These are phyloP conservation scores for Sphaerulina vaccinii DNA, from an alignment of 2,329 filamentous ascomycete species.

Conservation along the genomic window DNA sequence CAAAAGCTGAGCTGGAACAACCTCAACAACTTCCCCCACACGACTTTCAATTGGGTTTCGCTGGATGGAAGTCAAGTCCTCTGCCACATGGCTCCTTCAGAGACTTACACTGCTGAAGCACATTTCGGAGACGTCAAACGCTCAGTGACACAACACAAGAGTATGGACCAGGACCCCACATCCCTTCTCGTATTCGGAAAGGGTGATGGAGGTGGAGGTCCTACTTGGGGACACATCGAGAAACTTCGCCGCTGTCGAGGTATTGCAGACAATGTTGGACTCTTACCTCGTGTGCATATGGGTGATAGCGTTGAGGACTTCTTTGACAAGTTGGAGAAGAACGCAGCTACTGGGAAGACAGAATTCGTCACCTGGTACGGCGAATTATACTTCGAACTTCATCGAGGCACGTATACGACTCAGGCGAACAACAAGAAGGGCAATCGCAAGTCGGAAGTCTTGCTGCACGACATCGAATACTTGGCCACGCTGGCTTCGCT, in stretches of 20 bases:
- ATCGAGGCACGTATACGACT: conserved; percentile 95
- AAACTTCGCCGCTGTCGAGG: conserved; percentile 91
- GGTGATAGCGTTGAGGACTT: conserved; percentile 91
- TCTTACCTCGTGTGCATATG: conserved; percentile 83
- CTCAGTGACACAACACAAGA: conserved; percentile 90
- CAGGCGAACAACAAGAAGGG: conserved; percentile 89
- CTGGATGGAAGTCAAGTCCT: conserved; percentile 95
- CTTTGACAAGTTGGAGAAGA: conserved; percentile 80
- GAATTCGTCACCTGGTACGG: conserved; percentile 95
- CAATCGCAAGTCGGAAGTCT: conserved; percentile 80
- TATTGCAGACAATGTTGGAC: conserved; percentile 80
- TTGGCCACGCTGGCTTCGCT: conserved; percentile 83
- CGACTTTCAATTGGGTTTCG: conserved; percentile 97
- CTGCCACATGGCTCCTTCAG: conserved; percentile 93
- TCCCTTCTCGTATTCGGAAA: conserved; percentile 94
- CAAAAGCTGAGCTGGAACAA: conserved; percentile 99
- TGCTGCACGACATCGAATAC: conserved; percentile 85
- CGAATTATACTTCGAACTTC: conserved; percentile 95
- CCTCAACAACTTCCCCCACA: conserved; percentile 98
- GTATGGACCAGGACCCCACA: conserved; percentile 86
- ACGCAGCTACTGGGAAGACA: conserved; percentile 59
- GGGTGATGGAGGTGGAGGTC: conserved; percentile 92
- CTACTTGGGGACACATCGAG: conserved; percentile 90
- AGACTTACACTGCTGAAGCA: conserved; percentile 93
- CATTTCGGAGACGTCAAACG: conserved; percentile 92